Evolutionary conservation across 371 early-diverging fungal genomes (phyloP), one percentile per base, ranked within the genome.

Genomic region (Quaeritorhiza haematococci): DNA sequence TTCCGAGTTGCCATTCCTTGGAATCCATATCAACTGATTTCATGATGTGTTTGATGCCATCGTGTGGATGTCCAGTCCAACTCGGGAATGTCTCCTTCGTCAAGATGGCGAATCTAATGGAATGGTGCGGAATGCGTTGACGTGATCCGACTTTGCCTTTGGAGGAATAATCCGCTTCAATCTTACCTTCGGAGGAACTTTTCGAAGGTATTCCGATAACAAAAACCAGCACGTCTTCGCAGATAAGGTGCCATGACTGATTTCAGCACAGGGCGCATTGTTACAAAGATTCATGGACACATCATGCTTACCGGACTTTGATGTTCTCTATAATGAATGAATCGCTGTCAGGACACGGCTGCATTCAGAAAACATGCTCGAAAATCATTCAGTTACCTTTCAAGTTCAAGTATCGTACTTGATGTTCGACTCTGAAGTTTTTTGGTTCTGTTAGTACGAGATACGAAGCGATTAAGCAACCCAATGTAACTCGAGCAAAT

Each of bases 401-500:
- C 57, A 97, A 68, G 67, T 96, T 96, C 35, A 98, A 79, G 65
- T 98, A 98, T 53, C 94, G 91, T 48, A 96, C 87, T 71, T 96
- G 97, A 75, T 96, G 97, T 43, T 93, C 87, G 6, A 94, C 94
- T 10, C 73, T 57, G 42, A 8, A 21, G 17, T 51, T 0, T n/a
- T 27, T 5, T 69, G n/a, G n/a, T n/a, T n/a, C n/a, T n/a, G n/a
- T n/a, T n/a, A n/a, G n/a, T n/a, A n/a, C n/a, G n/a, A n/a, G n/a
- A n/a, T n/a, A n/a, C n/a, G n/a, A n/a, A n/a, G n/a, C n/a, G n/a
- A n/a, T n/a, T n/a, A n/a, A n/a, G n/a, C n/a, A n/a, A n/a, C 76
- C 29, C 52, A 54, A 30, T 51, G 41, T 41, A 32, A 34, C 15
- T 65, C 46, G 52, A 64, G 69, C n/a, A 52, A 52, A 8, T 67